Conservation (phyloP, 2,329 filamentous ascomycete species). For the Rhexocercosporidium sp. region DNA sequence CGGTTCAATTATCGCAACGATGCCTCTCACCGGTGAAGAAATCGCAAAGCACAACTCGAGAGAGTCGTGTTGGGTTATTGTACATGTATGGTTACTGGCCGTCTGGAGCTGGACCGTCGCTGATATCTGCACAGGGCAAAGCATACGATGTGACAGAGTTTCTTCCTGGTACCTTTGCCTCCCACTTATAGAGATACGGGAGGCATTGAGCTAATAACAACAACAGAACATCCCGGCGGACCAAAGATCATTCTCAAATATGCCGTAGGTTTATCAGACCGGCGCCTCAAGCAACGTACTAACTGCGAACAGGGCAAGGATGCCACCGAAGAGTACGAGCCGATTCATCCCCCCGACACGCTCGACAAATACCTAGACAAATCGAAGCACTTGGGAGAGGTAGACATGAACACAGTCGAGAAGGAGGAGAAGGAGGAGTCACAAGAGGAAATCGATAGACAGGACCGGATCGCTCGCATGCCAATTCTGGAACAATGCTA, state of each 20-base stretch:
- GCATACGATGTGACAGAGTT: constrained; percentile 92
- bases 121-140: constrained; percentile 60
- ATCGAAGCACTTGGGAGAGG: constrained; percentile 86
- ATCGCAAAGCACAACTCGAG: constrained; percentile 77
- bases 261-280: constrained; percentile 57
- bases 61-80: constrained; percentile 90
- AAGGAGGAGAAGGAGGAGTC: constrained; percentile 68
- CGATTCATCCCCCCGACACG: constrained; percentile 88
- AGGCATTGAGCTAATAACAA: constrained; percentile 11
- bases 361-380: constrained; percentile 82
- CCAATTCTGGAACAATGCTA: constrained; percentile 86
- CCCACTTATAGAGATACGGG: neutral
- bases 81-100: constrained; percentile 62
- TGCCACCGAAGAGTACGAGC: constrained; percentile 89
- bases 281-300: neutral
- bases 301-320: constrained; percentile 70
- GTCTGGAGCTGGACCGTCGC: constrained; percentile 22
- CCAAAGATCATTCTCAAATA: constrained; percentile 96
- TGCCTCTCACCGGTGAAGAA: constrained; percentile 56
- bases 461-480: constrained; percentile 76
- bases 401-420: constrained; percentile 83
- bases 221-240: constrained; percentile 81
- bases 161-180: constrained; percentile 62
- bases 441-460: constrained; percentile 75
- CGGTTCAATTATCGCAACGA: constrained; percentile 24